Conservation (phyloP, 108 stramenopile species). For the Pseudonitzschia delicatissima region DNA sequence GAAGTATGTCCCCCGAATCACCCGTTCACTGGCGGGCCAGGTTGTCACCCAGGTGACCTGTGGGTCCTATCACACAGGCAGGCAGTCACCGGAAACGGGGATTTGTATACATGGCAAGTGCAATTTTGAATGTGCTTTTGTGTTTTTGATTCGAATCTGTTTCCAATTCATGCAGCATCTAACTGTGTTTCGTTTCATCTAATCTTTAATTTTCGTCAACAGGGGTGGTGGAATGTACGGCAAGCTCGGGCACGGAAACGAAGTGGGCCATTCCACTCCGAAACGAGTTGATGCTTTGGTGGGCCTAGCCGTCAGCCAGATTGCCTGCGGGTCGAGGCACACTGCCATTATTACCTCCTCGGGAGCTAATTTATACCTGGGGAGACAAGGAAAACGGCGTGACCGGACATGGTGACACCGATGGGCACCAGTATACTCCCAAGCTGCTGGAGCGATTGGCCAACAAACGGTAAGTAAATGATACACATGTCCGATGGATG, state of each 20-base stretch:
- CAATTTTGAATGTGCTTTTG: background rate
- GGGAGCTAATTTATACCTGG: slow-evolving; percentile 83
- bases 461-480: slow-evolving; percentile 38
- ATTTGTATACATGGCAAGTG: slow-evolving; percentile 79
- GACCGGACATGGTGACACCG: slow-evolving; percentile 90
- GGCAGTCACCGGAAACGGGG: slow-evolving; percentile 87
- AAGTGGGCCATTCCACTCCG: slow-evolving; percentile 89
- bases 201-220: background rate
- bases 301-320: slow-evolving; percentile 74
- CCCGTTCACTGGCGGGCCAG: slow-evolving; percentile 74
- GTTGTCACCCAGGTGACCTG: slow-evolving; percentile 87
- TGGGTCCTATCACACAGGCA: slow-evolving; percentile 93
- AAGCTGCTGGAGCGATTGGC: slow-evolving; percentile 78
- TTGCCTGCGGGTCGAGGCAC: slow-evolving; percentile 92
- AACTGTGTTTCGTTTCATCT: background rate
- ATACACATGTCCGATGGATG: too few species aligned
- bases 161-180: background rate
- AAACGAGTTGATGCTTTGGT: slow-evolving; percentile 83
- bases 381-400: slow-evolving; percentile 93
- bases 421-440: slow-evolving; percentile 94
- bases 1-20: slow-evolving; percentile 93
- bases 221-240: slow-evolving; percentile 97
- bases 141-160: background rate
- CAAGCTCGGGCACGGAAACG: slow-evolving; percentile 93
- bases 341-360: slow-evolving; percentile 84